Base-by-base conservation (phyloP, 352 stramenopile genomes). In the Phytopythium aichiense region DNA sequence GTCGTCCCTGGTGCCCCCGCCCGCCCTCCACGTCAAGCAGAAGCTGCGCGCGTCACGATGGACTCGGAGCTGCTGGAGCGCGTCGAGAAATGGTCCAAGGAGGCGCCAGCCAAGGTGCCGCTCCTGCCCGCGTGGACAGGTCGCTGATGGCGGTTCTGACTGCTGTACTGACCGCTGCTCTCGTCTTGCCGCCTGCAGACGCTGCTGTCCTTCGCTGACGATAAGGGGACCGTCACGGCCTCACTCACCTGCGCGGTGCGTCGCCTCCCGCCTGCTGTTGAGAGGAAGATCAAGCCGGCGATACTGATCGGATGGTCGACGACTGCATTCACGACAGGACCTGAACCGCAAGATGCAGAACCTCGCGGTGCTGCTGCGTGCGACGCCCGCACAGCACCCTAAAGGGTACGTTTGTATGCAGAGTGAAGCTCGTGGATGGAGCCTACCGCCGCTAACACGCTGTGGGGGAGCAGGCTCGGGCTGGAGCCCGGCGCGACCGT, bases 401-500 rank as follows among this genome's bases (percentile, higher is more conserved):
- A 90, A 91, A 79, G 84, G 79, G 86, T 92, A 68, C 22, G 69
- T 50, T 30, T 33, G 42, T 18, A 49, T 33, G 42, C n/a, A 52
- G 33, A 20, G 31, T 46, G 3, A 4, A 33, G 13, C 7, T 2
- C 22, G 3, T 12, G 11, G 2, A 18, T 18, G 3, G 25, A 16
- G 9, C 23, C 45, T 46, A 25, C 9, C 18, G 20, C 15, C 18
- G 15, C 20, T 48, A 48, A 48, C 42, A 9, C 46, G 52, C 12
- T 51, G n/a, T 51, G 22, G 46, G 3, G 11, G 22, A 45, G 1
- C 59, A 92, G 86, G 38, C 58, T 92, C 37, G 79, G 76, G 1
- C 50, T 94, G 16, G 75, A 84, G 49, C 63, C 72, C 23, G 92
- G 86, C 12, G 84, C 95, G 48, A 84, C 81, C 38, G 91, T 97